Evolutionary conservation across 192 early-diverging fungal species (phyloP).

Genomic region (Paraglomus brasilianum): DNA sequence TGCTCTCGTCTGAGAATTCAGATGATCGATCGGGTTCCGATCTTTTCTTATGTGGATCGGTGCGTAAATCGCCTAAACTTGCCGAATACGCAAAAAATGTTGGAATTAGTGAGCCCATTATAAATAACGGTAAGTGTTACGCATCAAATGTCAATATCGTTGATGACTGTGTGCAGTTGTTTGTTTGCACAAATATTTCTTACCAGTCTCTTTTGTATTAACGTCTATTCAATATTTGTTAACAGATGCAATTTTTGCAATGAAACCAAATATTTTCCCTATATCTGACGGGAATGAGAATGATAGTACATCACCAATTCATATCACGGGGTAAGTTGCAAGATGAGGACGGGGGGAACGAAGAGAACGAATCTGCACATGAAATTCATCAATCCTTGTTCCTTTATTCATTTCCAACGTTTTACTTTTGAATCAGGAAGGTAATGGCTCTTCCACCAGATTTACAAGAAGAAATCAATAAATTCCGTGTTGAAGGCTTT

Average conservation of each 20-base stretch:
- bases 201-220: not conserved
- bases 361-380: not conserved
- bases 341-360: not conserved
- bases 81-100: conserved; percentile 44
- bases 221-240: not conserved
- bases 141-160: not conserved
- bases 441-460: conserved; percentile 47
- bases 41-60: conserved; percentile 32
- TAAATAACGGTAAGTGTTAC: conserved; percentile 33
- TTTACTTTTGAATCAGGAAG: not conserved
- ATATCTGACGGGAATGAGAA: too few species aligned
- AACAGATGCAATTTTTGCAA: conserved; percentile 53
- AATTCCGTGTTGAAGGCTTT: conserved; percentile 84
- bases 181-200: too few species aligned
- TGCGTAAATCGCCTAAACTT: conserved; percentile 40
- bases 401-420: not conserved
- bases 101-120: conserved; percentile 45
- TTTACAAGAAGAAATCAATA: conserved; percentile 68
- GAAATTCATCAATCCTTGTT: too few species aligned
- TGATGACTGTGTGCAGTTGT: not conserved
- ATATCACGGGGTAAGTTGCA: not conserved
- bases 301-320: too few species aligned
- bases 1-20: too few species aligned
- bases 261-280: conserved; percentile 42
- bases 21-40: not conserved